Base-by-base conservation (phyloP, 2,329 filamentous ascomycete species). In the Arthrobotrys pseudoclavata region DNA sequence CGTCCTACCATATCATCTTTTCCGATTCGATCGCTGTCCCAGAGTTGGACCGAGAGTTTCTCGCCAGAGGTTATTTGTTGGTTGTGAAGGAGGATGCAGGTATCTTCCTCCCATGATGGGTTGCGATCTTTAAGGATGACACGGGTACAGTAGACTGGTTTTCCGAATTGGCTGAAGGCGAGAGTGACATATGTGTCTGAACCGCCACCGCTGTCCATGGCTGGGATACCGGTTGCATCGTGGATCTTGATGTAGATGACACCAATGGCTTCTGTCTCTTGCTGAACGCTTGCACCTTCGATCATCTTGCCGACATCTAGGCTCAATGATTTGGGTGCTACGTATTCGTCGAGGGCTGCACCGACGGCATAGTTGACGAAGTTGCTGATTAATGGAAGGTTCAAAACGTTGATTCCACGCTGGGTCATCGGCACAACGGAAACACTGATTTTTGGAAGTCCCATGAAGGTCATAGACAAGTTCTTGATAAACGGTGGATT, bases 361-460 rank as follows among this genome's bases (percentile, higher is more conserved):
- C 90, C 90, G 81, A 98, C 97, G 4, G 95, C 93, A 85, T 94
- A 97, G 84, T 97, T 97, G 84, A 97, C 95, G 82, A 99, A 98
- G 81, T 96, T 96, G 13, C 93, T 96, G 81, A 98, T 97, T 42
- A 98, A 84, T 0, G 95, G 95, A 9, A 98, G 85, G 81, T 98
- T 97, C 26, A 98, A 86, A 53, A 98, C 90, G 80, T 98, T 98
- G 77, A 96, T 90, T 1, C 94, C 95, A 80, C 90, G 91, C 83
- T 96, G 90, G 0, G 78, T 78, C 91, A 98, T 96, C 0, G 96
- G 96, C 13, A 94, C 91, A 82, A 95, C 98, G 1, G 93, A 92
- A 15, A 94, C 95, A 81, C 91, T 88, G 3, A 98, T 91, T 82
- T 97, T 94, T 12, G 96, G 96, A 3, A 96, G 86, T 0, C 96